Conservation (phyloP, 2,329 filamentous ascomycete genomes). For the Aspergillus novofumigatus region DNA sequence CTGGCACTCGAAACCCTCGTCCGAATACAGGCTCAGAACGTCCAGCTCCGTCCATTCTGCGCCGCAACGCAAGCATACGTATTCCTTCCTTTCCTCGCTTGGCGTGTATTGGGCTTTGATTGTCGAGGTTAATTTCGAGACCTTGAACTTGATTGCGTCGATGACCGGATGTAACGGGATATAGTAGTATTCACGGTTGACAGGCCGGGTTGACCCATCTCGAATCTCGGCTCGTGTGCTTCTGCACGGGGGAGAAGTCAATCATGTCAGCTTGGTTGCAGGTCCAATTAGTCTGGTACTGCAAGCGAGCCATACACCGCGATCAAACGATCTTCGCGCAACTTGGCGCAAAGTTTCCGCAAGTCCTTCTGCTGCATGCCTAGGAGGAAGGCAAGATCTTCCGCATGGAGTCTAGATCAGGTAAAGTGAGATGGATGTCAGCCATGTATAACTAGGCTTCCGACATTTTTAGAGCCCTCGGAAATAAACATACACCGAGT, state of each 20-base stretch:
- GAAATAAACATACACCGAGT: constrained; percentile 57
- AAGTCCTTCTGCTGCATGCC: constrained; percentile 88
- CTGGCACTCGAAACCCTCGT: constrained; percentile 74
- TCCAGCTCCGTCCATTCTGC: constrained; percentile 87
- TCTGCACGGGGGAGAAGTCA: constrained; percentile 36
- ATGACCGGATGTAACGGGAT: constrained; percentile 93
- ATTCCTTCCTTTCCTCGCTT: constrained; percentile 84
- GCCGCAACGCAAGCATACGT: constrained; percentile 75
- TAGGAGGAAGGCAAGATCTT: constrained; percentile 82
- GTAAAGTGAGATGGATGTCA: constrained; percentile 7
- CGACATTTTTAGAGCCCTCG: background rate
- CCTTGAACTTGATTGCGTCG: constrained; percentile 92
- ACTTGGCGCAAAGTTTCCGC: constrained; percentile 78
- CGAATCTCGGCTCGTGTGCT: constrained; percentile 72
- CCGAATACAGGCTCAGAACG: constrained; percentile 69
- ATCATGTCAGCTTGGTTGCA: constrained; percentile 12
- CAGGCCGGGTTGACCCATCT: constrained; percentile 75
- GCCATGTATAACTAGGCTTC: background rate
- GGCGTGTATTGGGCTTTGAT: constrained; percentile 81
- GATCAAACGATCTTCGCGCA: constrained; percentile 82
- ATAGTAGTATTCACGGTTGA: constrained; percentile 91
- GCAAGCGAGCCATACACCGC: constrained; percentile 58
- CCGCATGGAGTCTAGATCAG: constrained; percentile 65
- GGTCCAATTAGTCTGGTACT: background rate
- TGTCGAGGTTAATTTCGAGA: constrained; percentile 81